These are phyloP conservation scores for Aquilaria agallochum DNA, from an alignment of 441 rosid species.

Conservation along the genomic window DNA sequence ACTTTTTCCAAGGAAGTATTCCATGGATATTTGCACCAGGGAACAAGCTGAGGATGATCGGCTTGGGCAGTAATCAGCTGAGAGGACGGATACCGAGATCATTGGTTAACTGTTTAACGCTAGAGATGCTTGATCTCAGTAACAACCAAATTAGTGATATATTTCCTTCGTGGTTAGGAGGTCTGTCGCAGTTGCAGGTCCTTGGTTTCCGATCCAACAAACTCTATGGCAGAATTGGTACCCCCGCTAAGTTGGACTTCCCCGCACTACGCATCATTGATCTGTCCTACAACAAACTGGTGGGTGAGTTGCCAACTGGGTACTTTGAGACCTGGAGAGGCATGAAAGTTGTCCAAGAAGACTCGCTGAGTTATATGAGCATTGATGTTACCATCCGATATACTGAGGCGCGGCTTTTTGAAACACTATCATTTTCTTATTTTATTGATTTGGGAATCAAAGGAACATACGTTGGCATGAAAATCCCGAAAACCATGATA, in stretches of 20 bases:
- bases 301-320: conserved; percentile 11
- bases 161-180: conserved; percentile 43
- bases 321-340: conserved; percentile 23
- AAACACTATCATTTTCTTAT: background rate
- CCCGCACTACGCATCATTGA: conserved; percentile 17
- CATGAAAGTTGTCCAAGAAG: background rate
- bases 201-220: conserved; percentile 25
- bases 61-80: conserved; percentile 22
- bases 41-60: conserved; percentile 13
- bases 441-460: conserved; percentile 19
- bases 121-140: conserved; percentile 15
- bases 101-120: conserved; percentile 16
- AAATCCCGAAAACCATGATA: conserved; percentile 2
- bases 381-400: background rate
- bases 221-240: conserved; percentile 18
- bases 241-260: background rate
- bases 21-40: conserved; percentile 13
- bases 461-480: conserved; percentile 15
- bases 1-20: conserved; percentile 24
- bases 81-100: conserved; percentile 26
- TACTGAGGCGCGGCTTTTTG: background rate
- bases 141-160: conserved; percentile 24
- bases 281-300: conserved; percentile 17
- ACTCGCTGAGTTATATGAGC: background rate
- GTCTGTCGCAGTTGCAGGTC: conserved; percentile 11